Evolutionary conservation across 2,329 filamentous ascomycete genomes (phyloP).

Genomic region (Venturia asperata): DNA sequence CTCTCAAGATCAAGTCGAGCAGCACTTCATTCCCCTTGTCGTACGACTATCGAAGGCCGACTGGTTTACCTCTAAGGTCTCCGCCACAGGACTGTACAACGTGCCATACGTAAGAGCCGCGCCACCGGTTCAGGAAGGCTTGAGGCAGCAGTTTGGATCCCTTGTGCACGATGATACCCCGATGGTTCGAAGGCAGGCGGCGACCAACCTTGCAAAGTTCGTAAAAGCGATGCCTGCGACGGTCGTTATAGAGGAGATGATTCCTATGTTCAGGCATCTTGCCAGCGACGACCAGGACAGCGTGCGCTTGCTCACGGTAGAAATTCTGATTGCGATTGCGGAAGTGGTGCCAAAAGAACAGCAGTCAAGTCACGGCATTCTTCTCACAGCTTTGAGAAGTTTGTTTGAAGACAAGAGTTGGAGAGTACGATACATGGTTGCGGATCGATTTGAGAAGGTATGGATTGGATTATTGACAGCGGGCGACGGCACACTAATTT

Average conservation of each 20-base stretch:
- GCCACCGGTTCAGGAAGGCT: slow-evolving; percentile 76
- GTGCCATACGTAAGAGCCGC: slow-evolving; percentile 89
- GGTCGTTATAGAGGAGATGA: slow-evolving; percentile 96
- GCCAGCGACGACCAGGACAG: slow-evolving; percentile 97
- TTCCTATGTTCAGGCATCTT: slow-evolving; percentile 95
- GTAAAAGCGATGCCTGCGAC: slow-evolving; percentile 91
- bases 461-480: slow-evolving; percentile 13
- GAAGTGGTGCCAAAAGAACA: slow-evolving; percentile 98
- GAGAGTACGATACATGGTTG: slow-evolving; percentile 98
- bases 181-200: slow-evolving; percentile 95
- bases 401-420: slow-evolving; percentile 99
- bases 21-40: slow-evolving; percentile 93
- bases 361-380: slow-evolving; percentile 88
- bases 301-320: slow-evolving; percentile 88
- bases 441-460: slow-evolving; percentile 95
- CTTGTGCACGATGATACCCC: slow-evolving; percentile 97
- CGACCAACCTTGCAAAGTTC: slow-evolving; percentile 94
- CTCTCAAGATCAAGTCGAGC: slow-evolving; percentile 86
- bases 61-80: slow-evolving; percentile 99
- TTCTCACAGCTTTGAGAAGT: slow-evolving; percentile 82
- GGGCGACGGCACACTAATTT: not conserved
- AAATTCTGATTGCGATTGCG: slow-evolving; percentile 91
- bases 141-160: slow-evolving; percentile 84
- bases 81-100: slow-evolving; percentile 90
- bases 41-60: slow-evolving; percentile 96